Evolutionary conservation across 2,329 filamentous ascomycete species (phyloP).

Genomic region (Pseudogymnoascus sp.): DNA sequence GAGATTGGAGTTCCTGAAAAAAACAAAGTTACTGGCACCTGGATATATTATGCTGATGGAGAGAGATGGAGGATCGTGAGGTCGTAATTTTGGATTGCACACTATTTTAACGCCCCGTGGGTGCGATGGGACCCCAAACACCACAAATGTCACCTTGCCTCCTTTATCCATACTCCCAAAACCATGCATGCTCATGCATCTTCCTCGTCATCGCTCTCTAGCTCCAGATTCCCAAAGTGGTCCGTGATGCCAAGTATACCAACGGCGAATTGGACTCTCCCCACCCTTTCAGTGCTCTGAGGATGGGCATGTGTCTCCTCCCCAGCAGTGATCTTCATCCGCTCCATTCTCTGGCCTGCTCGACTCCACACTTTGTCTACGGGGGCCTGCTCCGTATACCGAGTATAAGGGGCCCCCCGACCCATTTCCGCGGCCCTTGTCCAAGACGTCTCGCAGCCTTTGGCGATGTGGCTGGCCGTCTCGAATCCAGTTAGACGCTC

Average conservation of each 20-base stretch:
- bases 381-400: slow-evolving; percentile 33
- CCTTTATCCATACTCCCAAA: neutral
- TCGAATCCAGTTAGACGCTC: slow-evolving; percentile 80
- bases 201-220: slow-evolving; percentile 35
- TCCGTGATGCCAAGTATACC: slow-evolving; percentile 72
- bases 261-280: slow-evolving; percentile 66
- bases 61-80: neutral
- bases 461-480: slow-evolving; percentile 70
- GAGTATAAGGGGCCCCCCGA: slow-evolving; percentile 65
- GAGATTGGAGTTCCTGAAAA: slow-evolving; percentile 2
- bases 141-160: neutral
- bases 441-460: slow-evolving; percentile 81
- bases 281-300: slow-evolving; percentile 43
- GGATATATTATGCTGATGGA: neutral
- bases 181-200: neutral
- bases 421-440: slow-evolving; percentile 63
- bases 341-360: slow-evolving; percentile 41
- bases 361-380: slow-evolving; percentile 39
- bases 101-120: neutral
- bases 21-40: neutral
- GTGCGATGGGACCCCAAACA: neutral
- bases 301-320: slow-evolving; percentile 16
- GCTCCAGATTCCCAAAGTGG: slow-evolving; percentile 57
- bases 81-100: neutral
- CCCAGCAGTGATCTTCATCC: slow-evolving; percentile 37